Conservation (phyloP, 2,329 filamentous ascomycete species). For the Colletotrichum sp. region DNA sequence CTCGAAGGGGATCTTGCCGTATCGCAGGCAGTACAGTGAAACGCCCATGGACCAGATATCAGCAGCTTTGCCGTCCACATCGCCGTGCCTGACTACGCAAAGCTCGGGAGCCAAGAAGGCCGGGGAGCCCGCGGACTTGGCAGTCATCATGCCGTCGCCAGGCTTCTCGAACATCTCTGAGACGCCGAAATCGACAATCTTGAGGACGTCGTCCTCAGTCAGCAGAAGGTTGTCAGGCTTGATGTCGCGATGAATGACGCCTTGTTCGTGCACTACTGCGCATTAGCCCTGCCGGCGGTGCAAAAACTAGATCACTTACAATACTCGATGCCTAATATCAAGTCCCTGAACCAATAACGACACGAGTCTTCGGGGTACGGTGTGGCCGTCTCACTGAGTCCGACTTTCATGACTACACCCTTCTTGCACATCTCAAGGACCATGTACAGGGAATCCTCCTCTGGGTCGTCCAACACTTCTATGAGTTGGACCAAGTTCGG, state of each 20-base stretch:
- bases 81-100: constrained; percentile 83
- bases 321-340: constrained; percentile 95
- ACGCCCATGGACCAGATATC: constrained; percentile 99
- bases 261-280: constrained; percentile 81
- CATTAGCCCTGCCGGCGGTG: background rate
- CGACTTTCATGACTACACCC: constrained; percentile 95
- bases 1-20: constrained; percentile 88
- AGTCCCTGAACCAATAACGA: constrained; percentile 90
- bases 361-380: constrained; percentile 85
- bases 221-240: constrained; percentile 96
- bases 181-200: constrained; percentile 98
- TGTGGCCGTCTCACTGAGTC: constrained; percentile 79
- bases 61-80: constrained; percentile 86
- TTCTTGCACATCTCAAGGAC: constrained; percentile 99
- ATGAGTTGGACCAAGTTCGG: constrained; percentile 91
- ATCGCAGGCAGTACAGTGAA: constrained; percentile 89
- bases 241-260: constrained; percentile 94
- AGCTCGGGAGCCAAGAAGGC: constrained; percentile 94
- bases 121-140: constrained; percentile 92
- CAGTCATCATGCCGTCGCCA: constrained; percentile 79
- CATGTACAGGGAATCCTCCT: constrained; percentile 97
- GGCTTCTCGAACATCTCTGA: constrained; percentile 96
- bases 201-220: constrained; percentile 90
- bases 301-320: constrained; percentile 51
- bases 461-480: constrained; percentile 93